Evolutionary conservation across 305 asterid species (phyloP), one percentile per base, ranked within the genome.

Genomic region (Vinca major): DNA sequence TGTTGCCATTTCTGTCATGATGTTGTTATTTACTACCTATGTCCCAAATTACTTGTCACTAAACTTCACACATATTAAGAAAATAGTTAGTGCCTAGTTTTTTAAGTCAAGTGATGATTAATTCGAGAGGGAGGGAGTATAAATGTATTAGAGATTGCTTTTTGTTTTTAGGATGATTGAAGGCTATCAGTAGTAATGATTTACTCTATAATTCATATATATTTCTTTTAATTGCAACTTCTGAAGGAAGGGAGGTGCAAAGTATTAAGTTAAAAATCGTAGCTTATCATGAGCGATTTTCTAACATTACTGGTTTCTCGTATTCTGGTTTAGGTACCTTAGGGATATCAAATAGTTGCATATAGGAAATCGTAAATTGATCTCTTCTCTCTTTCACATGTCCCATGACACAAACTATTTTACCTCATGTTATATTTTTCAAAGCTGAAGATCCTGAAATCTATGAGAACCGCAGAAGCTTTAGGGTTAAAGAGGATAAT

Each of bases 161-260:
- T 33, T 43, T 53, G 7, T 44, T 50, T 63, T 45, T 40, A 43
- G 33, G 40, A 33, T 55, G 3, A 45, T n/a, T 19, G 48, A 66
- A 66, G 51, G 61, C 47, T 72, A 7, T 49, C 26, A 39, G 33
- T 26, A 26, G 33, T 11, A 17, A 51, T 53, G n/a, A 13, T 48
- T 10, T 10, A 41, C 47, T 49, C 20, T 47, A 47, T 44, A 55
- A 8, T 26, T 69, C 66, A 2, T 45, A 19, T 44, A 37, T 33
- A 16, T n/a, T 58, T 56, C 26, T 61, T 13, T 58, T 14, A 12
- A 13, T 72, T 39, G 8, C 41, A 20, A 13, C 37, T 7, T 40
- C 16, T 60, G 56, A 5, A 45, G 50, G 70, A 70, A 33, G 56
- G 43, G 36, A 16, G 51, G 39, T 69, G 73, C 13, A 21, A 45